Percentiles rank a stretch among this genome's conserved stretches.
phyloP scores from a whole-genome alignment of 345 rosid genomes.

The Eutrema yunnanense region DNA sequence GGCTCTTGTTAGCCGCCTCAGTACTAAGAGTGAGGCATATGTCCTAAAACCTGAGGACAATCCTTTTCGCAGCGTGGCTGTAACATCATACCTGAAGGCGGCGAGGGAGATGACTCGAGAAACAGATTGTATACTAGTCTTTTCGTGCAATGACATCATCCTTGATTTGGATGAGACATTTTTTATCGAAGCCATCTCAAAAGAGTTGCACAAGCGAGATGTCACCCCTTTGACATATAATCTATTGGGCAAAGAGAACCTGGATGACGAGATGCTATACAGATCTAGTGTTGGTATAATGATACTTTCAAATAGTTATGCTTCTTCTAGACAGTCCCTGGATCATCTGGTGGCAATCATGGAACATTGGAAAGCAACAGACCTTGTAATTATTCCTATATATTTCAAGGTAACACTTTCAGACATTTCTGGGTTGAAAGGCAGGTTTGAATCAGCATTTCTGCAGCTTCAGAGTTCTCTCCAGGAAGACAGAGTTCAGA shows the following conservation, averaged over 20 bases:
- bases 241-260: neutral
- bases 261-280: neutral
- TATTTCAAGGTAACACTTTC: constrained; percentile 10
- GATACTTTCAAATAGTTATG: neutral
- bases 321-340: neutral
- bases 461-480: neutral
- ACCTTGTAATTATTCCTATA: constrained; percentile 1
- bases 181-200: neutral
- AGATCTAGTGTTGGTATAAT: constrained; percentile 16
- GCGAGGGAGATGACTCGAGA: neutral
- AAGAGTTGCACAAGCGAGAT: neutral
- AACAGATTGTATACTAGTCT: neutral
- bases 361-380: neutral
- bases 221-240: constrained; percentile 14
- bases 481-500: neutral
- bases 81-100: neutral
- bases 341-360: constrained; percentile 7
- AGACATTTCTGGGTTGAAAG: constrained; percentile 8
- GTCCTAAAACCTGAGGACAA: neutral
- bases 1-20: too few species aligned
- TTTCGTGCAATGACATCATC: neutral
- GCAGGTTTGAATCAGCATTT: neutral
- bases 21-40: rapidly evolving
- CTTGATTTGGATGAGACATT: neutral
- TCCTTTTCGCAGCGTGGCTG: constrained; percentile 1